Percentiles rank a stretch among this genome's conserved stretches.
Evolutionary conservation across 306 rosid species (phyloP).

Genomic region (Ochetophila trinervis): DNA sequence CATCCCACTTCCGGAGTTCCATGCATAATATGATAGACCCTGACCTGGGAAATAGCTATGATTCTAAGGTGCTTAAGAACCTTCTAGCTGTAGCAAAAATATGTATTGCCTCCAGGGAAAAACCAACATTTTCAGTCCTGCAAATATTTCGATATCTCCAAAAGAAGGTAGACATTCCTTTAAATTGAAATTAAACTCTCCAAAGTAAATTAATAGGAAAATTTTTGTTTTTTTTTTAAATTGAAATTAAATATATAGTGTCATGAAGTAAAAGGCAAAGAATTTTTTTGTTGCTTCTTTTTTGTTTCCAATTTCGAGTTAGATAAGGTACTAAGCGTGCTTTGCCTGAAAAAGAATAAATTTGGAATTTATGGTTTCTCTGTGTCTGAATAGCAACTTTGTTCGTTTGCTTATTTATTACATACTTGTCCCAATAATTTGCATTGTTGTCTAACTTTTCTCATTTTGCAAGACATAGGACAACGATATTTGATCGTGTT

Average conservation of each 20-base stretch:
- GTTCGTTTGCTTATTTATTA: too few relatives aligned
- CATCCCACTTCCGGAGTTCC: conserved; percentile 56
- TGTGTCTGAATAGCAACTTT: too few relatives aligned
- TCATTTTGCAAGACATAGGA: too few relatives aligned
- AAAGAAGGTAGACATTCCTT: conserved; percentile 47
- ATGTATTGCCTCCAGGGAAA: conserved; percentile 67
- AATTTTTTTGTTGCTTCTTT: too few relatives aligned
- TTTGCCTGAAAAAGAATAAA: too few relatives aligned
- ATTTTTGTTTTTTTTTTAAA: not conserved
- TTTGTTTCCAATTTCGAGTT: too few relatives aligned
- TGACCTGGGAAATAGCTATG: conserved; percentile 68
- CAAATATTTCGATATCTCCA: conserved; percentile 75
- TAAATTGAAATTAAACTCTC: not conserved
- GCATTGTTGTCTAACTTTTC: too few relatives aligned
- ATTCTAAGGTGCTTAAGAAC: conserved; percentile 62
- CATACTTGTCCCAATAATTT: too few relatives aligned
- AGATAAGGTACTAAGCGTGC: too few relatives aligned
- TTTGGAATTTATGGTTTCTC: too few relatives aligned
- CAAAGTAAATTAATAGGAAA: not conserved
- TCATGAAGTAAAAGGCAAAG: too few relatives aligned
- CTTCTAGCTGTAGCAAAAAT: conserved; percentile 82
- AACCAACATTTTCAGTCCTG: conserved; percentile 59
- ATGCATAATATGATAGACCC: conserved; percentile 91
- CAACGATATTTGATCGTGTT: too few relatives aligned
- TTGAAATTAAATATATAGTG: not conserved